These are phyloP conservation scores for Dalbergia cultrata DNA, from an alignment of 306 rosid species.

Conservation along the genomic window DNA sequence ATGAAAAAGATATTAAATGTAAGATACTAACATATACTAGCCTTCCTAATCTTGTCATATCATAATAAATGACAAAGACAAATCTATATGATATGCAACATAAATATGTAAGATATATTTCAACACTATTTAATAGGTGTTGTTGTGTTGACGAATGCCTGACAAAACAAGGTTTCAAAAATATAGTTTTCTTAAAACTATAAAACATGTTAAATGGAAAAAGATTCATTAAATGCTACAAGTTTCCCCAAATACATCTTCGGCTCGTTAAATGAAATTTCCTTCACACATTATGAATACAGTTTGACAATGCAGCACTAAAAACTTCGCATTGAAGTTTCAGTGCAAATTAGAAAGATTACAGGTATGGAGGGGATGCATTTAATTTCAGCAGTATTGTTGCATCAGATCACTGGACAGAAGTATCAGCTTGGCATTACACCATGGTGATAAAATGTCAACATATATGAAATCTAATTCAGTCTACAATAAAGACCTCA, in stretches of 20 bases:
- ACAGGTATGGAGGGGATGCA: slow-evolving; percentile 3
- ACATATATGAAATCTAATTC: slow-evolving; percentile 33
- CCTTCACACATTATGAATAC: neutral
- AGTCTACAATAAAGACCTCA: slow-evolving; percentile 51
- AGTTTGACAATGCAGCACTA: slow-evolving; percentile 17
- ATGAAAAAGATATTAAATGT: no score
- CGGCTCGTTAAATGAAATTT: neutral
- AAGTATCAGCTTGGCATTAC: slow-evolving; percentile 29
- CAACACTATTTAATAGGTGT: slow-evolving; percentile 18
- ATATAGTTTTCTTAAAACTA: neutral
- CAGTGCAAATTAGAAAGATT: neutral
- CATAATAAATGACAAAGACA: no score
- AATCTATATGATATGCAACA: no score
- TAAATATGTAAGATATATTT: no score
- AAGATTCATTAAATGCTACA: slow-evolving; percentile 6
- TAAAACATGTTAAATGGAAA: neutral
- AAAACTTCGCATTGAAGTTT: neutral
- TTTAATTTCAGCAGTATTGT: neutral
- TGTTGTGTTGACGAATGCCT: slow-evolving; percentile 15
- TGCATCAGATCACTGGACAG: neutral
- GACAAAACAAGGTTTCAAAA: slow-evolving; percentile 24
- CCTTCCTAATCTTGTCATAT: no score
- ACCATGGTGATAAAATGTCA: slow-evolving; percentile 1
- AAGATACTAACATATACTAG: no score
- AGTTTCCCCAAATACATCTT: slow-evolving; percentile 12